phyloP scores from a whole-genome alignment of 2,329 filamentous ascomycete species.

The Arachnomyces sp. region DNA sequence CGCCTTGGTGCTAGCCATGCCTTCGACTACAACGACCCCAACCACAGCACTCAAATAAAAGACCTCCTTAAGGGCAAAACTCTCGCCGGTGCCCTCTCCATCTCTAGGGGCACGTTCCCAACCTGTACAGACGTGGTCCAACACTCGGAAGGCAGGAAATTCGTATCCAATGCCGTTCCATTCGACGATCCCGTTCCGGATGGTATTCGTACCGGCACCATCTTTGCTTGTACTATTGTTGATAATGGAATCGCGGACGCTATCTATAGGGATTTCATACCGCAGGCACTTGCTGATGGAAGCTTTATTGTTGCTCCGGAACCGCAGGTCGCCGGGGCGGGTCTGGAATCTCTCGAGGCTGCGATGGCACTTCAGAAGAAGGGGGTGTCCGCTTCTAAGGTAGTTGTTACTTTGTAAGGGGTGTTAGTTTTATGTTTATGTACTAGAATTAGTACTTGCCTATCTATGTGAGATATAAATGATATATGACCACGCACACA shows the following conservation, averaged over 20 bases:
- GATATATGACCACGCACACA: too few relatives aligned
- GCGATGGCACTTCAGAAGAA: slow-evolving; percentile 14
- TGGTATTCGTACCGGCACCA: slow-evolving; percentile 16
- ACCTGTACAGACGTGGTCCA: slow-evolving; percentile 6
- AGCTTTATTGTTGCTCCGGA: slow-evolving; percentile 22
- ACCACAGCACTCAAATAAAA: too few relatives aligned
- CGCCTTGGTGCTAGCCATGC: slow-evolving; percentile 36
- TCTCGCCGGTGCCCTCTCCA: slow-evolving; percentile 9
- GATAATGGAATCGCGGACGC: slow-evolving; percentile 20
- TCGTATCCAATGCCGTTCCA: slow-evolving; percentile 12
- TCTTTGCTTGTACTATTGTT: slow-evolving; percentile 19
- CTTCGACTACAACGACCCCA: slow-evolving; percentile 35
- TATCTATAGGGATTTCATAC: slow-evolving; percentile 24
- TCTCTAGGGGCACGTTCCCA: slow-evolving; percentile 1
- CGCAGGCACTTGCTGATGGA: slow-evolving; percentile 26
- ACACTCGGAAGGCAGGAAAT: slow-evolving; percentile 12
- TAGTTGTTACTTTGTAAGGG: slow-evolving; percentile 16
- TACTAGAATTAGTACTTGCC: too few relatives aligned
- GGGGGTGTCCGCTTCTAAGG: slow-evolving; percentile 22
- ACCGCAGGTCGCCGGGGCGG: slow-evolving; percentile 15
- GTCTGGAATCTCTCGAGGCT: slow-evolving; percentile 17
- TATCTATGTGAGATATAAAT: too few relatives aligned
- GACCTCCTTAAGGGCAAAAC: slow-evolving; percentile 9
- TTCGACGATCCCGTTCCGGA: slow-evolving; percentile 8
- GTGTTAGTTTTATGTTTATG: too few relatives aligned